Percentiles rank a stretch among this genome's conserved stretches.
Evolutionary conservation across 768 basidiomycete species (phyloP).

Genomic region (Tricholoma flavovirens): DNA sequence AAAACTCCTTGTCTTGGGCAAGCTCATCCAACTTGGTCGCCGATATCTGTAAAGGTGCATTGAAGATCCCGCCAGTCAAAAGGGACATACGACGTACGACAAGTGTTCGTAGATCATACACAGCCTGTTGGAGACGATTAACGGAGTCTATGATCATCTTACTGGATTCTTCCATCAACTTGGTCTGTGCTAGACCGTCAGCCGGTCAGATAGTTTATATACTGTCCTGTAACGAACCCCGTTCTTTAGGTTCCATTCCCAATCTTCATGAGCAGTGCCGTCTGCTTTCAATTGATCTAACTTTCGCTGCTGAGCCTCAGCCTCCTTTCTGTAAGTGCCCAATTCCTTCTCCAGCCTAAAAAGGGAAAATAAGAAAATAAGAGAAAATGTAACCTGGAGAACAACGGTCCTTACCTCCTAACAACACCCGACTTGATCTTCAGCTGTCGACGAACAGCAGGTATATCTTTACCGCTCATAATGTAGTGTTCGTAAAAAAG

Average conservation of each 20-base stretch:
- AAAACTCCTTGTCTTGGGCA: slow-evolving; percentile 37
- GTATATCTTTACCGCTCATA: slow-evolving; percentile 40
- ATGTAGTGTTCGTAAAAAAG: slow-evolving; percentile 6
- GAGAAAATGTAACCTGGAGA: slow-evolving; percentile 7
- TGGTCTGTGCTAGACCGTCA: slow-evolving; percentile 37
- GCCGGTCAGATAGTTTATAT: slow-evolving; percentile 1
- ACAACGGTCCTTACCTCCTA: slow-evolving; percentile 47
- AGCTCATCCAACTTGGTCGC: slow-evolving; percentile 40
- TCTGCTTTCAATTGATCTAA: slow-evolving; percentile 58
- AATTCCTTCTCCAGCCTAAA: slow-evolving; percentile 66
- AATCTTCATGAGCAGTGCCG: slow-evolving; percentile 37
- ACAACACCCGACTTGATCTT: slow-evolving; percentile 70
- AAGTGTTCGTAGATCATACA: slow-evolving; percentile 57
- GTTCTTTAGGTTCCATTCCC: slow-evolving; percentile 72
- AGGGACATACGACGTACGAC: slow-evolving; percentile 46
- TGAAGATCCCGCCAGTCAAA: neutral
- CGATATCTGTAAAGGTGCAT: slow-evolving; percentile 27
- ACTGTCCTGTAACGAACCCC: slow-evolving; percentile 40
- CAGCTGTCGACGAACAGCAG: slow-evolving; percentile 55
- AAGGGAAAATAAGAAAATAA: slow-evolving; percentile 4
- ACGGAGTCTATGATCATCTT: slow-evolving; percentile 75
- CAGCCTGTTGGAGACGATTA: slow-evolving; percentile 54
- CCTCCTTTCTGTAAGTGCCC: slow-evolving; percentile 59
- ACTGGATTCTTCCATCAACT: slow-evolving; percentile 68
- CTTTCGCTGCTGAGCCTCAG: slow-evolving; percentile 48